Evolutionary conservation across 2,329 filamentous ascomycete species (phyloP).

Genomic region (Scedosporium dehoogii): DNA sequence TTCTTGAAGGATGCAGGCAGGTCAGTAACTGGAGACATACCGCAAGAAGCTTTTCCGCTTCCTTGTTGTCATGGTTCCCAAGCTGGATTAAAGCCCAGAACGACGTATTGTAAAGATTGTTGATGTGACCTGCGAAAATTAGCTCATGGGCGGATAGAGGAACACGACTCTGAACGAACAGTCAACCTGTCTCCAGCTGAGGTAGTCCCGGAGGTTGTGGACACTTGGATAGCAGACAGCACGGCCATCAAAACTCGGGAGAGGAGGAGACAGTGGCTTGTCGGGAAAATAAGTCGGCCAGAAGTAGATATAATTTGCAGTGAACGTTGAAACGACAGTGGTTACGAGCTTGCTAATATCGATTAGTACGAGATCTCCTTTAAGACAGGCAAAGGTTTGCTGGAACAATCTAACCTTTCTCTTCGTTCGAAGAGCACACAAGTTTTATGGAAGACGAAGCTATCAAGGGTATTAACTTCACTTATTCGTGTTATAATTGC

Average conservation of each 20-base stretch:
- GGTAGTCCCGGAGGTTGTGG: slow-evolving; percentile 79
- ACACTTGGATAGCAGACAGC: slow-evolving; percentile 82
- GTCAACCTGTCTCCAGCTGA: slow-evolving; percentile 95
- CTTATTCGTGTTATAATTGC: not conserved
- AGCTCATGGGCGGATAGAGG: slow-evolving; percentile 5
- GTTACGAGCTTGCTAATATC: slow-evolving; percentile 70
- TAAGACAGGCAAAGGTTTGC: not conserved
- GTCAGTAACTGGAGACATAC: slow-evolving; percentile 29
- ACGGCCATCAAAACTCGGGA: slow-evolving; percentile 87
- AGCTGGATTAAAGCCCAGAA: slow-evolving; percentile 84
- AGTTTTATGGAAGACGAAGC: slow-evolving; percentile 81
- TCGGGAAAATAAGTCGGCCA: slow-evolving; percentile 72
- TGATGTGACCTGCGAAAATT: slow-evolving; percentile 66
- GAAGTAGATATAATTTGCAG: slow-evolving; percentile 74
- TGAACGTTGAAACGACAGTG: slow-evolving; percentile 87
- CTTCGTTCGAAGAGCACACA: slow-evolving; percentile 78
- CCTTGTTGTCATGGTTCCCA: slow-evolving; percentile 64
- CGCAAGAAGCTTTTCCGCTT: slow-evolving; percentile 72
- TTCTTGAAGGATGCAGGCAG: not conserved
- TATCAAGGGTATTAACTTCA: slow-evolving; percentile 21
- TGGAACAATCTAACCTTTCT: slow-evolving; percentile 47
- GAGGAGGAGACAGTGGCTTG: slow-evolving; percentile 57
- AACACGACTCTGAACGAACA: slow-evolving; percentile 45
- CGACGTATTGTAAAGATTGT: slow-evolving; percentile 95
- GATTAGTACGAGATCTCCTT: not conserved